phyloP scores from a whole-genome alignment of 345 rosid genomes.

The Gossypium turneri region DNA sequence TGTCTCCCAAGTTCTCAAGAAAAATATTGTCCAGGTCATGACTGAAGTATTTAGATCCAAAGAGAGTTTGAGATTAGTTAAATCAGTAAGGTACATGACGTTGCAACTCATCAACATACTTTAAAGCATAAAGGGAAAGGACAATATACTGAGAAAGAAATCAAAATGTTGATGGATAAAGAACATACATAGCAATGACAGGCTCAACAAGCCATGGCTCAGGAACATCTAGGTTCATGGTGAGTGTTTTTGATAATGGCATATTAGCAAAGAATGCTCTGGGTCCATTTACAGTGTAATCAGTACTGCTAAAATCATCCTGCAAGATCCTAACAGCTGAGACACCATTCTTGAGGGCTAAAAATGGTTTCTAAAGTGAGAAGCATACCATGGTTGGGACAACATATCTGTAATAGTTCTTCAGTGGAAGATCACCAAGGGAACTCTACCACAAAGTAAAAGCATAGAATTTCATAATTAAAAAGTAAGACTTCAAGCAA shows the following conservation, averaged over 20 bases:
- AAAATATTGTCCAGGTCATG: conserved; percentile 95
- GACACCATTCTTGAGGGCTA: conserved; percentile 21
- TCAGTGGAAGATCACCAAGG: conserved; percentile 92
- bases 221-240: conserved; percentile 99
- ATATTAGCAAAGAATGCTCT: conserved; percentile 92
- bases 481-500: background rate
- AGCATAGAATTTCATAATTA: background rate
- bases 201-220: conserved; percentile 99
- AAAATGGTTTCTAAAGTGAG: conserved; percentile 18
- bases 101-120: background rate
- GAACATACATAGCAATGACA: conserved; percentile 82
- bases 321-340: conserved; percentile 38
- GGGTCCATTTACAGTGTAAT: conserved; percentile 72
- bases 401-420: conserved; percentile 96
- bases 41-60: conserved; percentile 39
- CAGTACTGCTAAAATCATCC: conserved; percentile 88
- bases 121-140: background rate
- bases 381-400: conserved; percentile 67
- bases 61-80: background rate
- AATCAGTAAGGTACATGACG: background rate
- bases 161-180: conserved; percentile 1
- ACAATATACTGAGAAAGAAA: background rate
- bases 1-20: conserved; percentile 96
- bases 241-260: conserved; percentile 97
- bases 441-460: conserved; percentile 69